Evolutionary conservation across 164 flowering plant genomes (phyloP).

Genomic region (Tinospora cordifolia): DNA sequence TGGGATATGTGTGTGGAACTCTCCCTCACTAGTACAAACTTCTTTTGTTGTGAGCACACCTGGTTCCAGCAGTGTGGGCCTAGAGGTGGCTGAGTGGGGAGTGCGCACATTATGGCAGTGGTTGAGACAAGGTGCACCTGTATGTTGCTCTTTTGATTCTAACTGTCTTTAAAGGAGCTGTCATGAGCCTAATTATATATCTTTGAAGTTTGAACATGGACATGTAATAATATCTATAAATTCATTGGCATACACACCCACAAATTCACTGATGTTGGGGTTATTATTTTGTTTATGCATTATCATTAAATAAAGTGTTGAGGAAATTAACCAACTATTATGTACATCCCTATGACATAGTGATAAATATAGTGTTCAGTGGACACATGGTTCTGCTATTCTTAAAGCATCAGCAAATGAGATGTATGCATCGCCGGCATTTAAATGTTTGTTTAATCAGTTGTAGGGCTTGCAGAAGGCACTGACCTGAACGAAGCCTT

Average conservation of each 20-base stretch:
- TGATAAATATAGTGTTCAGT: neutral
- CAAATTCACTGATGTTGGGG: neutral
- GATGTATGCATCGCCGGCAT: neutral
- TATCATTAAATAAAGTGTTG: neutral
- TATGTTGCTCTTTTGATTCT: neutral
- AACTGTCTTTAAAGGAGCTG: neutral
- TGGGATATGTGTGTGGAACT: too few species aligned
- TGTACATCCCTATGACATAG: neutral
- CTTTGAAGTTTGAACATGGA: neutral
- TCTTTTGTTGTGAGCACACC: too few species aligned
- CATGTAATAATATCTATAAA: neutral
- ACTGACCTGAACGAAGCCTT: neutral
- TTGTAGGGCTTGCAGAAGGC: neutral
- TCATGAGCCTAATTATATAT: neutral
- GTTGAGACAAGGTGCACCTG: neutral
- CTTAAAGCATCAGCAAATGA: neutral
- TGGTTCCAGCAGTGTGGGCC: too few species aligned
- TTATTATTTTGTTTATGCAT: neutral
- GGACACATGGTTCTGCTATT: neutral
- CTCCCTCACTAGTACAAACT: too few species aligned
- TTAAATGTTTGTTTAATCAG: neutral
- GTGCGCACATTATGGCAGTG: too few species aligned
- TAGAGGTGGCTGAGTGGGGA: too few species aligned
- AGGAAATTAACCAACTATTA: neutral
- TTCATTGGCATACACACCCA: neutral